Evolutionary conservation across 768 basidiomycete genomes (phyloP), one percentile per base, ranked within the genome.

Genomic region (Trichaptum fuscoviolaceum): DNA sequence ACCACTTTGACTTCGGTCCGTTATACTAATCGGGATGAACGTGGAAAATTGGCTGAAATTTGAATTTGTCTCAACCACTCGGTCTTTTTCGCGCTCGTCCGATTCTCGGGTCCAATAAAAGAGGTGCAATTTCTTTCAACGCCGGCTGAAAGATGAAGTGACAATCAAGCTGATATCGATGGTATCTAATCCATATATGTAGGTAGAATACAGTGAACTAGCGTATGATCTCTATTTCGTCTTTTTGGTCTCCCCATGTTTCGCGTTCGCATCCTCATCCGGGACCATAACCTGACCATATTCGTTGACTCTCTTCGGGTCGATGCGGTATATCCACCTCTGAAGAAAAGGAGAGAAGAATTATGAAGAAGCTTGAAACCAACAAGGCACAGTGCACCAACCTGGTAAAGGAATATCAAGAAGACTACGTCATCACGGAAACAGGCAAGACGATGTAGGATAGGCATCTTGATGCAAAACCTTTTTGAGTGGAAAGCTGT

Each of bases 321-420:
- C 97, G 74, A 98, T 84, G 57, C 93, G 89, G 82, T 99, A 99
- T 77, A 98, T 98, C 92, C 92, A 99, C 66, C 95, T 90, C 91
- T 96, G 76, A 67, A 61, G 63, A 64, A 27, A 12, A 20, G 25
- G 34, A 24, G 35, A 63, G 26, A 57, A 59, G 10, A 26, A 64
- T 57, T 24, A 26, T n/a, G 23, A 67, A 2, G 27, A 52, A 42
- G 24, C 4, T 1, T 24, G 35, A 23, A 58, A 58, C 64, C 4
- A 7, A 12, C 3, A 61, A 34, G 59, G 3, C 15, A 58, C 30
- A 15, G 20, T 52, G 20, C 20, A 67, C 89, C 70, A 76, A 89
- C 92, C 86, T 96, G 95, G 79, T 96, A 96, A 72, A 96, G 76
- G 78, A 96, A 92, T 66, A 97, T 83, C 69, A 96, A 82, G 81